Base-by-base conservation (phyloP, 306 rosid species). In the Corylus heterophylla region DNA sequence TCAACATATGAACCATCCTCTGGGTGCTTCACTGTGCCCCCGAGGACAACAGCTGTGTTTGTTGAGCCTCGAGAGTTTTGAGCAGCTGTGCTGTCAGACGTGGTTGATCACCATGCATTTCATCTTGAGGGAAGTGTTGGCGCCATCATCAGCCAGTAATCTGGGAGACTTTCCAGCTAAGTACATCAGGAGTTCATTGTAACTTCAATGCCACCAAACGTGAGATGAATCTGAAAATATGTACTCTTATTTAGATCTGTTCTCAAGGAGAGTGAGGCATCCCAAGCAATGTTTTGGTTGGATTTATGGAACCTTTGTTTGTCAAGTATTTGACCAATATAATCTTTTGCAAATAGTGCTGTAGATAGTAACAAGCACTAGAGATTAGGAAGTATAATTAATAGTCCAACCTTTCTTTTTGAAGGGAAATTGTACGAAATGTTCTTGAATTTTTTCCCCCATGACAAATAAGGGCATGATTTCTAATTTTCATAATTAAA, bases 41-140 rank as follows among this genome's bases (percentile, higher is more conserved):
- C 79, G 67, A 85, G 93, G 81, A 90, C 98, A 12, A 90, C 99
- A 22, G 85, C 91, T 31, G 96, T 95, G 69, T 92, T 92, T 69
- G 93, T 93, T 3, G 92, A 92, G 85, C 87, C 91, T 78, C 88
- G 98, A 79, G 73, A 69, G 10, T 69, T 44, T 18, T 81, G 80
- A 89, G 76, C 47, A 47, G 78, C 37, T 49, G n/a, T 12, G 66
- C 55, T 20, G 42, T 63, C 72, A 54, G 29, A 69, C 4, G 10
- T 63, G 47, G 13, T 13, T 2, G 13, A 42, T 68, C 67, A 42
- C 78, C 0, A 12, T 50, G 16, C 69, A 74, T 63, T 29, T 44
- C 55, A 31, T 27, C 22, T 11, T 59, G 29, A 25, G 25, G 4
- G 37, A 22, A 31, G 42, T 27, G 27, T 20, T 18, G 62, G 54